Conservation (phyloP, 805 yeast genomes). For the Ogataea paradorogensis region DNA sequence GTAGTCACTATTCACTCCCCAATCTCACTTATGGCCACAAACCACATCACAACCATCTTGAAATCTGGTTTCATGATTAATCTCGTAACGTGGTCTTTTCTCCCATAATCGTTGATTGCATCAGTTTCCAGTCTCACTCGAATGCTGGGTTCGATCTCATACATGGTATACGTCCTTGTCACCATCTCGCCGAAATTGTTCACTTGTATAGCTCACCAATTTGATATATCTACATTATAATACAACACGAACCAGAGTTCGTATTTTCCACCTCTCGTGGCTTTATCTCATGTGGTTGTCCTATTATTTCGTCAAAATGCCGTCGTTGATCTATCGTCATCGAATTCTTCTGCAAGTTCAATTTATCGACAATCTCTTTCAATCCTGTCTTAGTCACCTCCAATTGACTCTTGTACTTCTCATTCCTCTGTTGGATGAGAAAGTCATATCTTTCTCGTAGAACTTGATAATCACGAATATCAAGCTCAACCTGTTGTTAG, state of each 20-base stretch:
- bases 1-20: constrained; percentile 11
- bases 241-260: constrained; percentile 1
- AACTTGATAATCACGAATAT: constrained; percentile 3
- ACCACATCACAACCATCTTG: too few relatives aligned
- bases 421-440: background rate
- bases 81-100: background rate
- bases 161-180: constrained; percentile 23
- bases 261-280: background rate
- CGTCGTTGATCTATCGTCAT: constrained; percentile 7
- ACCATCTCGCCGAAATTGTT: constrained; percentile 26
- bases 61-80: background rate
- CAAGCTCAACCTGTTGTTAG: constrained; percentile 6
- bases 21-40: too few relatives aligned
- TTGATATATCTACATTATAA: constrained; percentile 2
- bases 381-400: constrained; percentile 2
- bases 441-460: constrained; percentile 4
- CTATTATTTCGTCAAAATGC: constrained; percentile 1
- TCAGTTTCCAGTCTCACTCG: constrained; percentile 17
- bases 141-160: constrained; percentile 24
- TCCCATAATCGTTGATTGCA: background rate
- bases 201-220: constrained; percentile 29
- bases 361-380: constrained; percentile 1
- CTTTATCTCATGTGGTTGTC: background rate
- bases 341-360: background rate
- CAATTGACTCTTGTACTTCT: constrained; percentile 4